phyloP scores from a whole-genome alignment of 148 eudicot genomes.

The Rhododendron kiyosumense region DNA sequence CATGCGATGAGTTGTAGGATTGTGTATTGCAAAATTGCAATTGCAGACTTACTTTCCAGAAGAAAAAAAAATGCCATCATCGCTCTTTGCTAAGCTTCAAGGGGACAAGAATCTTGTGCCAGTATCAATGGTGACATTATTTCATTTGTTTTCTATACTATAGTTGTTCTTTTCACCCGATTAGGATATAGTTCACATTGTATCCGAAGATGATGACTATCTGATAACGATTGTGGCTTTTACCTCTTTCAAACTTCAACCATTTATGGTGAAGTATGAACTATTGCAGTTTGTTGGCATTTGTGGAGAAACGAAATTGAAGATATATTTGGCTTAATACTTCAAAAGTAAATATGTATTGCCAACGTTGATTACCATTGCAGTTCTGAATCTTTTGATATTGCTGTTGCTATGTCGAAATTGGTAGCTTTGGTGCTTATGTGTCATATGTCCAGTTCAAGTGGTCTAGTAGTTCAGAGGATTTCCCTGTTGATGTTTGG shows the following conservation, averaged over 20 bases:
- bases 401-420: neutral
- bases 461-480: neutral
- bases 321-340: neutral
- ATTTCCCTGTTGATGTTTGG: neutral
- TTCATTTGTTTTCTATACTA: neutral
- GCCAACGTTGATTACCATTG: neutral
- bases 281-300: neutral
- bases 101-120: neutral
- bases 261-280: neutral
- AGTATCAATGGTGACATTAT: neutral
- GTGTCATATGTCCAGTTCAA: neutral
- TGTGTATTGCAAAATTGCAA: neutral
- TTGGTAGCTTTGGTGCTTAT: neutral
- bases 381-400: neutral
- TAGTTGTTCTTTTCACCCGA: neutral
- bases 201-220: neutral
- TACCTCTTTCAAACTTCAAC: neutral
- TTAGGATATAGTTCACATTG: neutral
- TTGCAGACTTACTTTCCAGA: neutral
- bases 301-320: neutral
- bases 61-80: neutral
- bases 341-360: neutral
- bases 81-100: neutral
- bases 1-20: neutral
- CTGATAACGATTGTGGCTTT: neutral